Conservation (phyloP, 768 basidiomycete genomes). For the Hericium erinaceus region DNA sequence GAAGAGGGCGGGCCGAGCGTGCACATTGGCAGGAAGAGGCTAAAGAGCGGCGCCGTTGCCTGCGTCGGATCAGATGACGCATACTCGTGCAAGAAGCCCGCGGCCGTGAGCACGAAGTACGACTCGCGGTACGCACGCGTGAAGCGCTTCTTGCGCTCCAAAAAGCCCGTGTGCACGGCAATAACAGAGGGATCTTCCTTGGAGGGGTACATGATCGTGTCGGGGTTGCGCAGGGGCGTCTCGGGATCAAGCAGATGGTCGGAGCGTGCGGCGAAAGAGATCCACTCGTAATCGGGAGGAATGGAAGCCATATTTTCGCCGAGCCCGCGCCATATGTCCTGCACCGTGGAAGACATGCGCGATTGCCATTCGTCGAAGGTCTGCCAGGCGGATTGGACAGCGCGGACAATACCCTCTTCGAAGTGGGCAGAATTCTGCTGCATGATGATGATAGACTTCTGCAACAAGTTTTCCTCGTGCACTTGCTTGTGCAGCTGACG, state of each 20-base stretch:
- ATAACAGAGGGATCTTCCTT: constrained; percentile 84
- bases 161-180: constrained; percentile 78
- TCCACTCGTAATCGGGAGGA: constrained; percentile 89
- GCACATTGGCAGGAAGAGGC: constrained; percentile 88
- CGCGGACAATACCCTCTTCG: constrained; percentile 91
- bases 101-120: constrained; percentile 89
- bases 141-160: constrained; percentile 95
- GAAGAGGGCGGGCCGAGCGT: constrained; percentile 88
- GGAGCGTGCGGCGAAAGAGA: constrained; percentile 83
- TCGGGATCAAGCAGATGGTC: constrained; percentile 97
- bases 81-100: constrained; percentile 95
- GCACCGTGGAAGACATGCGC: constrained; percentile 64
- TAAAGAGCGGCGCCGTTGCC: constrained; percentile 61
- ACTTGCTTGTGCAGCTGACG: constrained; percentile 87
- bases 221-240: constrained; percentile 80
- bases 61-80: constrained; percentile 60
- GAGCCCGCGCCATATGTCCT: constrained; percentile 66
- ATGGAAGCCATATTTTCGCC: constrained; percentile 69
- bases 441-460: constrained; percentile 97
- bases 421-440: constrained; percentile 96
- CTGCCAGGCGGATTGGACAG: constrained; percentile 93
- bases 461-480: constrained; percentile 94
- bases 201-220: constrained; percentile 73
- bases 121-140: constrained; percentile 78
- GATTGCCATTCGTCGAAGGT: constrained; percentile 93